Conservation (phyloP, 1,139 yeast genomes). For the Lodderomyces margitis region DNA sequence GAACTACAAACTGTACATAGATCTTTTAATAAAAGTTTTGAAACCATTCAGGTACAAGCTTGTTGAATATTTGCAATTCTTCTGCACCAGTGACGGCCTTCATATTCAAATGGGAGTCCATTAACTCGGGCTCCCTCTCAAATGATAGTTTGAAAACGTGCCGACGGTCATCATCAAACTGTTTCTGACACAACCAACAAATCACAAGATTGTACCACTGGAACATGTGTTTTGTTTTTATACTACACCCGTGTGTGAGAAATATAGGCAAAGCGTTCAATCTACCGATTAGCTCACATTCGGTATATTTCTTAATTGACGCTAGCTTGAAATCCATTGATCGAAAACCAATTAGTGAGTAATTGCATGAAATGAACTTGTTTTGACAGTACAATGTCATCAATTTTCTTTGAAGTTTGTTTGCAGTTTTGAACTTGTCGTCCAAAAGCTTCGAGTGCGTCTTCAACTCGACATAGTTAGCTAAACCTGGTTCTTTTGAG, state of each 20-base stretch:
- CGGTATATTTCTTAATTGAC: slow-evolving; percentile 19
- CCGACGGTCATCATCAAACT: slow-evolving; percentile 5
- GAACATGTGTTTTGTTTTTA: slow-evolving; percentile 17
- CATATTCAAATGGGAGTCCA: slow-evolving; percentile 12
- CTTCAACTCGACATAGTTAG: slow-evolving; percentile 23
- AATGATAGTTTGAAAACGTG: slow-evolving; percentile 11
- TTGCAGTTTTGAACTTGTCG: slow-evolving; percentile 13
- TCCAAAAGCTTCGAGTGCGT: slow-evolving; percentile 18
- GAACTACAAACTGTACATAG: slow-evolving; percentile 12
- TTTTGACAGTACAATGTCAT: slow-evolving; percentile 24
- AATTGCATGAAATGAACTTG: slow-evolving; percentile 18
- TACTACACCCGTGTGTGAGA: slow-evolving; percentile 13
- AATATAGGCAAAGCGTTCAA: slow-evolving; percentile 17
- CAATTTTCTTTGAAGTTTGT: slow-evolving; percentile 17
- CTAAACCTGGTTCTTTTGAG: slow-evolving; percentile 10
- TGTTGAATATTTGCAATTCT: slow-evolving; percentile 12
- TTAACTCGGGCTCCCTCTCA: slow-evolving; percentile 10
- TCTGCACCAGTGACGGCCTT: slow-evolving; percentile 5
- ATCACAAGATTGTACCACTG: slow-evolving; percentile 20
- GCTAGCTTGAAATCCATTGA: slow-evolving; percentile 18
- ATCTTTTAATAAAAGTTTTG: slow-evolving; percentile 15
- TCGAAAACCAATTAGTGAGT: slow-evolving; percentile 23
- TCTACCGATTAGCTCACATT: slow-evolving; percentile 16
- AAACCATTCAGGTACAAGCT: slow-evolving; percentile 20
- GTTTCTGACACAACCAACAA: slow-evolving; percentile 14